These are phyloP conservation scores for Lithohypha guttulata DNA, from an alignment of 2,329 filamentous ascomycete genomes.

Conservation along the genomic window DNA sequence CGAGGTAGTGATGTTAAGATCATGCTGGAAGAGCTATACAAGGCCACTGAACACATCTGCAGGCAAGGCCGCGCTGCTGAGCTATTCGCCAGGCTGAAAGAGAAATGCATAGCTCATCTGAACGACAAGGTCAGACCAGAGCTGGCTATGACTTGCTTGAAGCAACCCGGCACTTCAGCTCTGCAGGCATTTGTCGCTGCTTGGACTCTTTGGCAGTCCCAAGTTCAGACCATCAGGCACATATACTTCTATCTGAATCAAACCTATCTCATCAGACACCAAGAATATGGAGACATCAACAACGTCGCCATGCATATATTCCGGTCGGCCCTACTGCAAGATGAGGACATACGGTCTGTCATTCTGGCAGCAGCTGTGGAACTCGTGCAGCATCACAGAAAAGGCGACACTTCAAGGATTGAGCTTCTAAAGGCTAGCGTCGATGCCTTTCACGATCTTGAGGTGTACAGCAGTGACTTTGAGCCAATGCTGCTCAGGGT, in stretches of 20 bases:
- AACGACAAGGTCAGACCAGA: slow-evolving; percentile 44
- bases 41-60: slow-evolving; percentile 85
- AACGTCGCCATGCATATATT: slow-evolving; percentile 73
- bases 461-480: slow-evolving; percentile 68
- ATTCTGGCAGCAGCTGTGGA: slow-evolving; percentile 63
- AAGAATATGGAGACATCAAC: slow-evolving; percentile 60
- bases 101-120: slow-evolving; percentile 56
- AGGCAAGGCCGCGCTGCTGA: slow-evolving; percentile 60
- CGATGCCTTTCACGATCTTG: slow-evolving; percentile 73
- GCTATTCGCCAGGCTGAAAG: slow-evolving; percentile 56
- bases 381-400: slow-evolving; percentile 63
- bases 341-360: slow-evolving; percentile 41
- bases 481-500: slow-evolving; percentile 61
- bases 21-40: slow-evolving; percentile 82
- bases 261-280: slow-evolving; percentile 68
- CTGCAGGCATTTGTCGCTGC: slow-evolving; percentile 49
- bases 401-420: slow-evolving; percentile 36
- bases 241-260: slow-evolving; percentile 93
- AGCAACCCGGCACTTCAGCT: slow-evolving; percentile 51
- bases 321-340: slow-evolving; percentile 48
- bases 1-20: slow-evolving; percentile 48
- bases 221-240: slow-evolving; percentile 68
- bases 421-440: slow-evolving; percentile 65
- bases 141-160: slow-evolving; percentile 45
- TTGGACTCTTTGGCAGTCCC: slow-evolving; percentile 70